phyloP scores from a whole-genome alignment of 2,329 filamentous ascomycete genomes.

The Paraconiothyrium brasiliense region DNA sequence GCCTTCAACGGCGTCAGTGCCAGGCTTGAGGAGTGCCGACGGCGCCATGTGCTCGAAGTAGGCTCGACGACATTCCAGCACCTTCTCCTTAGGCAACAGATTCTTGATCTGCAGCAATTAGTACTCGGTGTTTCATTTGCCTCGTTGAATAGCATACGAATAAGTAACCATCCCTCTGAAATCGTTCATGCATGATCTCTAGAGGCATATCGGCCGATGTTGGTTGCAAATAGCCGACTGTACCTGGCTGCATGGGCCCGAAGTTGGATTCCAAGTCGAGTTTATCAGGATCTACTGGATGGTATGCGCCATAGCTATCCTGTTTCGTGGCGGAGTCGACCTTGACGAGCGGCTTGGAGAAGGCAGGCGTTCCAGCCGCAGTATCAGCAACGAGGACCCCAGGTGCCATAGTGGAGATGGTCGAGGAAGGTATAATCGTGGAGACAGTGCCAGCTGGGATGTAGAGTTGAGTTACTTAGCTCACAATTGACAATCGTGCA shows the following conservation, averaged over 20 bases:
- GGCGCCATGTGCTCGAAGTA: constrained; percentile 20
- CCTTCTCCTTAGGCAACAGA: constrained; percentile 16
- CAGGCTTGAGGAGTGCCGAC: constrained; percentile 14
- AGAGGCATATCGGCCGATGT: constrained; percentile 4
- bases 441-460: neutral
- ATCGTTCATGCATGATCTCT: constrained; percentile 9
- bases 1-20: neutral
- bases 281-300: constrained; percentile 15
- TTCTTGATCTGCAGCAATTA: constrained; percentile 7
- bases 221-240: constrained; percentile 15
- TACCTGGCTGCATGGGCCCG: constrained; percentile 15
- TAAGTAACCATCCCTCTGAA: constrained; percentile 2
- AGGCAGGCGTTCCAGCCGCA: neutral
- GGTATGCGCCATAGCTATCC: constrained; percentile 16
- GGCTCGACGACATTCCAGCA: constrained; percentile 17
- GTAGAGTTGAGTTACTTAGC: neutral
- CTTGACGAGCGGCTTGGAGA: neutral
- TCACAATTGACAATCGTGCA: neutral
- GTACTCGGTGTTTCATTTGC: neutral
- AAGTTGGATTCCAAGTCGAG: constrained; percentile 18
- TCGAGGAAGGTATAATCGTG: neutral
- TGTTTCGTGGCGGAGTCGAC: constrained; percentile 2
- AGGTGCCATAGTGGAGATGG: neutral
- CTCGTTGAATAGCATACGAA: constrained; percentile 4
- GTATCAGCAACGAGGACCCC: neutral